Evolutionary conservation across 768 basidiomycete genomes (phyloP).

Genomic region (Amanita rubescens): DNA sequence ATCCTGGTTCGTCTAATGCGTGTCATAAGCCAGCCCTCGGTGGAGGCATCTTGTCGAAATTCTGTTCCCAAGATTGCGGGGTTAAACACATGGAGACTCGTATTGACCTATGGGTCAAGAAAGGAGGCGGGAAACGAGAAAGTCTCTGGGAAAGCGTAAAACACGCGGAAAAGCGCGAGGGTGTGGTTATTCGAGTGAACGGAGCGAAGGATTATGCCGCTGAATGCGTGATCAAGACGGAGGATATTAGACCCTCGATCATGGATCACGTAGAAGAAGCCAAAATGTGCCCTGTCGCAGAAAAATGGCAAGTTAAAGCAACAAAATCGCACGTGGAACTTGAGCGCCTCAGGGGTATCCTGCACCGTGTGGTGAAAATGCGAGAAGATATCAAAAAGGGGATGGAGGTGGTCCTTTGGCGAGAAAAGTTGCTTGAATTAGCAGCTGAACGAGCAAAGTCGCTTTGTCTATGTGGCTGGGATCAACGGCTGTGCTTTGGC

Average conservation of each 20-base stretch:
- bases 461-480: conserved; percentile 81
- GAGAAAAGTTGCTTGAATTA: conserved; percentile 59
- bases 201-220: conserved; percentile 12
- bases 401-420: conserved; percentile 63
- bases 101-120: conserved; percentile 53
- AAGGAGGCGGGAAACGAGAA: conserved; percentile 55
- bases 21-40: conserved; percentile 81
- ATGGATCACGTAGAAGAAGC: not conserved
- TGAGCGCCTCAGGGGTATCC: conserved; percentile 40
- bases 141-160: conserved; percentile 72
- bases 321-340: conserved; percentile 50
- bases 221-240: conserved; percentile 4
- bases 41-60: conserved; percentile 65
- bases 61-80: conserved; percentile 87
- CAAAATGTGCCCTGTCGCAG: not conserved
- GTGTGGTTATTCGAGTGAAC: conserved; percentile 46
- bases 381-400: conserved; percentile 61
- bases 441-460: conserved; percentile 59
- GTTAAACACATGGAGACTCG: conserved; percentile 62
- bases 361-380: conserved; percentile 51
- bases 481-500: conserved; percentile 77
- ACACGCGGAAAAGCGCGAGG: conserved; percentile 62
- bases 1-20: conserved; percentile 54
- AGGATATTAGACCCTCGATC: conserved; percentile 16
- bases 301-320: conserved; percentile 20